Base-by-base conservation (phyloP, 805 yeast genomes). In the Teunomyces gatunensis region DNA sequence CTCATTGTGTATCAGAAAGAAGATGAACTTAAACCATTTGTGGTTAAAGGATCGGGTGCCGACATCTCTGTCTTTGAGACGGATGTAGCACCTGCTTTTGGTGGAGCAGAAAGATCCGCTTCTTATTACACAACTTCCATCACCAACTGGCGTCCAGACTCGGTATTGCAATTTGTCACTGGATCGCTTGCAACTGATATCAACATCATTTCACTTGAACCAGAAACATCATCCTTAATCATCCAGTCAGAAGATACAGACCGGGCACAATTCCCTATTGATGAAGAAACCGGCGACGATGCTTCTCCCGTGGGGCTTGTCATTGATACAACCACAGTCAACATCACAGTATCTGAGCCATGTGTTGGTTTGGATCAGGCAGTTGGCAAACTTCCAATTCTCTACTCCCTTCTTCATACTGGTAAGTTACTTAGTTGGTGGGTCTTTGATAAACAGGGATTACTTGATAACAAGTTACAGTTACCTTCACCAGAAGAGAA, bases 221-320 rank as follows among this genome's bases (percentile, higher is more conserved):
- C 47, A 5, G 52, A 48, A 20, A 39, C 57, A 10, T 68, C 27
- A 83, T 83, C 6, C 3, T 28, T 21, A 10, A 32, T 42, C 18
- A 17, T 42, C 10, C 45, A 42, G 15, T 63, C 77, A 3, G 86
- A 85, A 54, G 97, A 90, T 58, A 71, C 83, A 3, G 81, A 80
- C 55, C 74, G 87, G 43, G 96, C 96, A 0, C 76, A 81, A 21
- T 69, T 89, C 52, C 96, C 96, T 1, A 69, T 88, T 54, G 80
- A 80, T 57, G 84, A 80, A 6, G 83, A 73, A 2, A 69, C 84
- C 0, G 84, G 78, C 40, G 84, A 78, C 44, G 96, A 89, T 56
- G 78, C 86, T 11, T 77, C 85, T 6, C 83, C 92, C 0, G 68
- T 87, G 18, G 96, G 96, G 4, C 53, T 87, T 9, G 81, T 80